Evolutionary conservation across 2,329 filamentous ascomycete species (phyloP), one percentile per base, ranked within the genome.

Genomic region (Paecilomyces fulvus): DNA sequence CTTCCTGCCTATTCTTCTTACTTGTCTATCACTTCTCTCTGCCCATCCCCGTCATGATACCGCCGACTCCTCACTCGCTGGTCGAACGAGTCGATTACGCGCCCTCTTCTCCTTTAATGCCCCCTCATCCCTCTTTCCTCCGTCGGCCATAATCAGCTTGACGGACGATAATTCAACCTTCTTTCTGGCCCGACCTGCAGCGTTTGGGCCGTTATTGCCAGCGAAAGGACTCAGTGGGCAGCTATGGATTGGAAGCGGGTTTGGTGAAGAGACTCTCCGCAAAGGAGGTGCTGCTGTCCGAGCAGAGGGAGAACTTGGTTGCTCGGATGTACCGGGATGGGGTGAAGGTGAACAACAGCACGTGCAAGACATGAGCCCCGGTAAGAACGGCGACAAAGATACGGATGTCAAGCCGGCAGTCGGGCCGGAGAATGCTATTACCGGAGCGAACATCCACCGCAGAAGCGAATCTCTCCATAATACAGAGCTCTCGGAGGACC

Each of bases 121-220:
- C 4, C 87, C 92, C 0, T 89, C 92, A 61, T 91, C 90, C 20
- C 84, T 99, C 21, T 99, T 99, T 70, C 92, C 92, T 3, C 92
- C 92, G 3, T 96, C 94, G 61, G 94, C 94, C 51, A 89, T 95
- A 66, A 96, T 99, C 70, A 96, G 90, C 72, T 82, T 99, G 59
- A 96, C 92, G 67, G 91, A 97, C 73, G 94, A 99, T 74, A 99
- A 99, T 73, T 96, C 90, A 63, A 99, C 94, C 11, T 95, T 95
- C 64, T 99, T 99, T 75, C 81, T 95, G 55, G 92, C 94, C 49
- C 83, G 94, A 52, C 94, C 94, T 58, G 94, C 94, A 54, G 92
- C 90, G 43, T 99, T 97, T 75, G 94, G 94, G 0, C 90, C 94
- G 3, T 76, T 83, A 43, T 77, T 99, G 43, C 89, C 89, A 0